Evolutionary conservation across 1,139 yeast species (phyloP), one percentile per base, ranked within the genome.

Genomic region (Cylindricascospora bacillispora): DNA sequence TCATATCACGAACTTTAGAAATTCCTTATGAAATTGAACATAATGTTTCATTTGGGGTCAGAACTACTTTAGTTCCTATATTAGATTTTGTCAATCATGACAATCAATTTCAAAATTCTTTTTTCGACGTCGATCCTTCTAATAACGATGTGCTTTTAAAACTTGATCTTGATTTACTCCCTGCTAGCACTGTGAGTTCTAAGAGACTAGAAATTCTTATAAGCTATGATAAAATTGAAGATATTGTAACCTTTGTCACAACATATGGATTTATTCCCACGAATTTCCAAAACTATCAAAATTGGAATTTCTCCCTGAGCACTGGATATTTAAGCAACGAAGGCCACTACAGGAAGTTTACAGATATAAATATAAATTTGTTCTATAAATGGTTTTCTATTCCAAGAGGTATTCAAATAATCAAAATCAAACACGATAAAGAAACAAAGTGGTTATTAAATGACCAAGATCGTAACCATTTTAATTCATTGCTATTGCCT

Each of bases 71-170:
- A 33, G 81, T 77, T 1, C 85, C 89, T 1, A 39, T 73, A 1
- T 46, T 77, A 20, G 89, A 77, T 47, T 77, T 70, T 59, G 80
- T 68, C 4, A 77, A 77, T 45, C 89, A 77, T 46, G 55, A 54
- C 26, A 56, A 54, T 26, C 55, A 51, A 24, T 22, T 37, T 5
- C 54, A 57, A 28, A 75, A 73, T 48, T 67, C 79, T 0, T 63
- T 59, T 39, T 77, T 74, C 52, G 89, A 77, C 47, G 62, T 74
- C 10, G 83, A 75, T 46, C 55, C 62, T 14, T 25, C 33, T 0
- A 62, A 57, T 3, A 52, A 57, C 2, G 79, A 71, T 33, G 57
- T 75, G 3, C 25, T 76, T 1, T 49, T 70, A 27, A 49, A 53
- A 14, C 36, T 57, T 10, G 57, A 57, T 15, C 12, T 32, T 7